Conservation (phyloP, 441 rosid genomes). For the Syzygium syzygioides region DNA sequence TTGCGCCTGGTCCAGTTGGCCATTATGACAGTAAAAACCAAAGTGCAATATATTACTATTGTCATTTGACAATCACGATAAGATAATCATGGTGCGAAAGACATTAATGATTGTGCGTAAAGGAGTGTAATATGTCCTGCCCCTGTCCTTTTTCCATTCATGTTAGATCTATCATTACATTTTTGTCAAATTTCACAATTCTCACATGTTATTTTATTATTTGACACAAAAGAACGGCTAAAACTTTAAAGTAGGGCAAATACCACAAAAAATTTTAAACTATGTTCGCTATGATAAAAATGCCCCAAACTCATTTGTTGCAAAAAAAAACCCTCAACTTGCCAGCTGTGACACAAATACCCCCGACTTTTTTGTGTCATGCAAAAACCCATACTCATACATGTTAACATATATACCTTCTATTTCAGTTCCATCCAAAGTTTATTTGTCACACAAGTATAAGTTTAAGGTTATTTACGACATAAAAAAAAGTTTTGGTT, state of each 20-base stretch:
- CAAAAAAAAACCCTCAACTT: too few species aligned
- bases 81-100: not conserved
- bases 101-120: not conserved
- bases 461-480: too few species aligned
- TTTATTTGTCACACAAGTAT: too few species aligned
- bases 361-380: too few species aligned
- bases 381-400: too few species aligned
- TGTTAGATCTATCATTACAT: not conserved
- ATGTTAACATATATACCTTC: too few species aligned
- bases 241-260: not conserved
- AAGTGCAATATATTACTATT: not conserved
- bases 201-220: not conserved
- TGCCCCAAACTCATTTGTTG: too few species aligned
- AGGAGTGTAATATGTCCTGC: not conserved
- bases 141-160: not conserved
- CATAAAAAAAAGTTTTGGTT: too few species aligned
- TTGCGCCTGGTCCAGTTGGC: not conserved
- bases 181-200: not conserved
- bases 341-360: too few species aligned
- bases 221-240: not conserved
- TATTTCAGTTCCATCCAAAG: too few species aligned
- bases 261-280: too few species aligned
- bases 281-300: too few species aligned
- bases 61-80: not conserved
- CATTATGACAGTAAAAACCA: not conserved